Base-by-base conservation (phyloP, 257 asterid genomes). In the Fraxinus cuspidata region DNA sequence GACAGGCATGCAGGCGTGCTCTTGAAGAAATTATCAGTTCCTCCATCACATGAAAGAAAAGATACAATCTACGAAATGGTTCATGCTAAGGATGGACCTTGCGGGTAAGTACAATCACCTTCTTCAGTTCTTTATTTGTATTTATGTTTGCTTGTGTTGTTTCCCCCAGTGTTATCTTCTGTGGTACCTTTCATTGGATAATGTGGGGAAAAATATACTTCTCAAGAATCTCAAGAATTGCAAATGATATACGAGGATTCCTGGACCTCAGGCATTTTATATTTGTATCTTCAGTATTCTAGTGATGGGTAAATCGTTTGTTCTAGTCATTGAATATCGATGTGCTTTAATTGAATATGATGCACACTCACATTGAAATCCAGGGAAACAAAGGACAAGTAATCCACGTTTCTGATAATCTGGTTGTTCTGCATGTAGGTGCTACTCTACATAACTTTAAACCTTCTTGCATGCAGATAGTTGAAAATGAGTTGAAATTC, bases 11-110 rank as follows among this genome's bases (percentile, higher is more conserved):
- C 73, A 27, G 88, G 75, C 69, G 23, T 58, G 72, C 38, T 73
- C 38, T 67, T 90, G 75, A 82, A 85, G 71, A 72, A 69, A 10
- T 77, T 84, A 80, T 84, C 89, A n/a, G 73, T 90, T 58, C 86
- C 86, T 82, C 32, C 51, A 65, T 93, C 96, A 18, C 67, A 25
- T 1, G 84, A 81, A n/a, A 87, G 97, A 73, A 83, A 68, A 79
- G 58, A 60, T 13, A 40, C 80, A 23, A 89, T 89, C 53, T 69
- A 76, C 72, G 88, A 81, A 75, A 88, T 87, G 89, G 84, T 92
- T 85, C 84, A 70, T 66, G 92, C 88, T 65, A 21, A 70, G 68
- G 96, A 92, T 86, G 97, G 96, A 72, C 96, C 97, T 74, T 82
- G 82, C 66, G 96, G 97, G 97, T 90, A 88, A 23, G 86, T 85